phyloP scores from a whole-genome alignment of 306 rosid species.

The Malus orientalis region DNA sequence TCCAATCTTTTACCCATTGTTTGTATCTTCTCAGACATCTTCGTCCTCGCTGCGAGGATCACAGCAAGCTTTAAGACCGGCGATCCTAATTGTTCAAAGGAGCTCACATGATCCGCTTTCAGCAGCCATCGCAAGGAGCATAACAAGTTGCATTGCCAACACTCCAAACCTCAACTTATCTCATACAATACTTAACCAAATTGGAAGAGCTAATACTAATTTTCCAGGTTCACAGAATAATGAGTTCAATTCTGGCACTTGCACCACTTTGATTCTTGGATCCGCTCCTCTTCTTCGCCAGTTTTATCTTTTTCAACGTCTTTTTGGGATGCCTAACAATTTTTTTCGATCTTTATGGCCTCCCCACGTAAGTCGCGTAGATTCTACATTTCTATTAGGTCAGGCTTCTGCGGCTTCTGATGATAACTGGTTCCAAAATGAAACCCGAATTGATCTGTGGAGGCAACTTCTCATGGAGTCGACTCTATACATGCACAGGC shows the following conservation, averaged over 20 bases:
- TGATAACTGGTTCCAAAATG: background rate
- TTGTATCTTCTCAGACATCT: background rate
- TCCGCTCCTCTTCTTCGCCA: background rate
- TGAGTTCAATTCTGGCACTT: background rate
- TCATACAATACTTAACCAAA: background rate
- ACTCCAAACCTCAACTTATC: background rate
- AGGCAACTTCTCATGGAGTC: slow-evolving; percentile 13
- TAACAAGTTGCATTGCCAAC: background rate
- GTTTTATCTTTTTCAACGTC: background rate
- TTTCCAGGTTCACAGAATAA: background rate
- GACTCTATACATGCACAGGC: slow-evolving; percentile 6
- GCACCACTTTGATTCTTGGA: slow-evolving; percentile 5
- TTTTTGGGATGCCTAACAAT: background rate
- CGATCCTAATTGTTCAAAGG: background rate
- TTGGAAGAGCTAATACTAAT: background rate
- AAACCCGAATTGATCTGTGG: background rate
- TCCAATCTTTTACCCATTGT: background rate
- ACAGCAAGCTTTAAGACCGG: background rate
- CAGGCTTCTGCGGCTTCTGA: slow-evolving; percentile 2
- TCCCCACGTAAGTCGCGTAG: background rate
- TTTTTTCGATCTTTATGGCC: background rate
- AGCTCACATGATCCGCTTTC: background rate
- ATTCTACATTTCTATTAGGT: background rate
- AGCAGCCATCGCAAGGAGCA: background rate
- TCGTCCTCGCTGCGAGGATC: background rate